Evolutionary conservation across 768 basidiomycete genomes (phyloP).

Genomic region (Auriscalpium vulgare): DNA sequence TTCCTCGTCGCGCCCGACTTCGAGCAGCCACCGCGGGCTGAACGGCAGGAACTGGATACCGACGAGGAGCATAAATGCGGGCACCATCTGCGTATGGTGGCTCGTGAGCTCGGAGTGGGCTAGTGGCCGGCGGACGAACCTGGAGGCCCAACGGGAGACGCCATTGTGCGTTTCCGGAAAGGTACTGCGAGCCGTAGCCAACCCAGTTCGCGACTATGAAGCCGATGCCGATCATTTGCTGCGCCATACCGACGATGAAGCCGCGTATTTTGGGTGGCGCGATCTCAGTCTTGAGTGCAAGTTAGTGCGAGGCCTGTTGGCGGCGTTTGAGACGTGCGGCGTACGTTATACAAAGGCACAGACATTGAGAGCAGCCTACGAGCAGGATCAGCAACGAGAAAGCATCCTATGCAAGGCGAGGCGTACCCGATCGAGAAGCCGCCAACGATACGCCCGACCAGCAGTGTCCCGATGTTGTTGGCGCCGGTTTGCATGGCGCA

Average conservation of each 20-base stretch:
- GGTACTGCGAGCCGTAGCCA: slow-evolving; percentile 49
- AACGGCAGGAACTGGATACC: slow-evolving; percentile 48
- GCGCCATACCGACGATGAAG: slow-evolving; percentile 55
- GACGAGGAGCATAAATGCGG: slow-evolving; percentile 42
- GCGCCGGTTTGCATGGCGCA: slow-evolving; percentile 57
- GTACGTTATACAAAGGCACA: slow-evolving; percentile 45
- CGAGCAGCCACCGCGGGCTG: slow-evolving; percentile 56
- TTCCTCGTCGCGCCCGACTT: slow-evolving; percentile 51
- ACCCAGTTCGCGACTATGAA: slow-evolving; percentile 59
- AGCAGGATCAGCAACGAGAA: not conserved
- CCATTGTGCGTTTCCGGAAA: slow-evolving; percentile 40
- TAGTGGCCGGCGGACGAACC: not conserved
- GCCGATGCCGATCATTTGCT: slow-evolving; percentile 55
- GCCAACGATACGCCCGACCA: slow-evolving; percentile 48
- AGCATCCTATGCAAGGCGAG: not conserved
- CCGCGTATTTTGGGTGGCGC: slow-evolving; percentile 56
- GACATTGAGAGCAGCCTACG: slow-evolving; percentile 44
- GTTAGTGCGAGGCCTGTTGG: not conserved
- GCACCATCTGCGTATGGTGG: slow-evolving; percentile 31
- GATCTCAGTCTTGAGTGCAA: slow-evolving; percentile 44
- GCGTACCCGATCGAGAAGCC: slow-evolving; percentile 49
- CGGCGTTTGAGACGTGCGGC: not conserved
- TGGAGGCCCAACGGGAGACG: slow-evolving; percentile 35
- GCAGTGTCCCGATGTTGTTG: slow-evolving; percentile 43
- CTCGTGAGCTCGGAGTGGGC: not conserved